phyloP scores from a whole-genome alignment of 2,329 filamentous ascomycete species.

The Aspergillus udagawae region DNA sequence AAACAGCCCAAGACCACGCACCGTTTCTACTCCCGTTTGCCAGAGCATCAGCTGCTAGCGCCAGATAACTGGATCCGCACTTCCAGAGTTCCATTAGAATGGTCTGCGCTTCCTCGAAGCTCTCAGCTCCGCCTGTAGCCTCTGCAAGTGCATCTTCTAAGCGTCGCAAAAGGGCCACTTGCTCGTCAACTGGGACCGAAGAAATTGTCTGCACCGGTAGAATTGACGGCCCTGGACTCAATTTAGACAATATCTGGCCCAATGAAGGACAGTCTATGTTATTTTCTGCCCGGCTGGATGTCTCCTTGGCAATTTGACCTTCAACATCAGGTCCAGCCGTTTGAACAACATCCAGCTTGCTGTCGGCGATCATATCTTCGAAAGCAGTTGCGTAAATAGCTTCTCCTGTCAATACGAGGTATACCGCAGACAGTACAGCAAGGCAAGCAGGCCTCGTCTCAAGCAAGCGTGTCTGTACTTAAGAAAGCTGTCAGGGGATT shows the following conservation, averaged over 20 bases:
- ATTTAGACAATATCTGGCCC: constrained; percentile 21
- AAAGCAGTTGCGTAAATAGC: background rate
- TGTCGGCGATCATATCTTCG: constrained; percentile 12
- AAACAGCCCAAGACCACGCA: constrained; percentile 22
- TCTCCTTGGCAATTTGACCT: background rate
- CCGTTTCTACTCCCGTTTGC: constrained; percentile 42
- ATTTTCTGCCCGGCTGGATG: background rate
- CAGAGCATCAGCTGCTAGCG: constrained; percentile 34
- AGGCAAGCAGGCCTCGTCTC: background rate
- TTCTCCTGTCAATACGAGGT: background rate
- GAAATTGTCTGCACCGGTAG: constrained; percentile 15
- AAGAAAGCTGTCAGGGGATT: background rate
- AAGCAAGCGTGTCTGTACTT: background rate
- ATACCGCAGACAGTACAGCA: background rate
- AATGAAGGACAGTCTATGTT: constrained; percentile 23
- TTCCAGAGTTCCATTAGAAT: constrained; percentile 36
- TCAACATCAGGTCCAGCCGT: constrained; percentile 1
- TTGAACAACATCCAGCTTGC: constrained; percentile 10
- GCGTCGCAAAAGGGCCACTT: constrained; percentile 31
- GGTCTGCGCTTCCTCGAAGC: constrained; percentile 24
- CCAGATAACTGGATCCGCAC: constrained; percentile 32
- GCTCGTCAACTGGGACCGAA: constrained; percentile 23
- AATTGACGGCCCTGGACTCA: constrained; percentile 17
- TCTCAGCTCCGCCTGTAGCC: constrained; percentile 21
- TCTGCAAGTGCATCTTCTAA: constrained; percentile 28